Percentiles rank a stretch among this genome's conserved stretches.
These are phyloP conservation scores for Tricholoma sp. DNA, from an alignment of 768 basidiomycete species.

Conservation along the genomic window DNA sequence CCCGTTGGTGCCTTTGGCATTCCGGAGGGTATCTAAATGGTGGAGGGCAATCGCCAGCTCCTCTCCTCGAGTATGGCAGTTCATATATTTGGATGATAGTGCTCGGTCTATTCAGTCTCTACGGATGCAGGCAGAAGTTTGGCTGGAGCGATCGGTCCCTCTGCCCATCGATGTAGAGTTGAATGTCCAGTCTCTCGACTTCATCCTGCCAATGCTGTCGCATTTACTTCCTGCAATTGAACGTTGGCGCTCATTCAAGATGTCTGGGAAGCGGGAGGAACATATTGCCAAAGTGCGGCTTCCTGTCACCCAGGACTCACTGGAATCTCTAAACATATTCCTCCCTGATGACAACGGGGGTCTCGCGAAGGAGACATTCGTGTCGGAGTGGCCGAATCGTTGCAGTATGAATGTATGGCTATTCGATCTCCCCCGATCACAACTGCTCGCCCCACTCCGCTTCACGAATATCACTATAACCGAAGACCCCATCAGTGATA, in stretches of 20 bases:
- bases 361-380: conserved; percentile 27
- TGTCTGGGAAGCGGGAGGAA: conserved; percentile 39
- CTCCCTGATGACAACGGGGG: conserved; percentile 31
- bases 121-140: conserved; percentile 45
- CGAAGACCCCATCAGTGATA: conserved; percentile 37
- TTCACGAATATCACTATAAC: conserved; percentile 55
- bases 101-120: conserved; percentile 30
- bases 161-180: conserved; percentile 54
- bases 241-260: conserved; percentile 52
- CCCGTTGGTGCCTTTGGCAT: conserved; percentile 41
- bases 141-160: conserved; percentile 48
- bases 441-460: conserved; percentile 40
- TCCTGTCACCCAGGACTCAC: conserved; percentile 18
- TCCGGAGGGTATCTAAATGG: conserved; percentile 50
- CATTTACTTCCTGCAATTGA: conserved; percentile 51
- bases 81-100: conserved; percentile 45
- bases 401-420: conserved; percentile 45
- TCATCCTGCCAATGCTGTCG: conserved; percentile 57
- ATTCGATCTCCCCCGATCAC: conserved; percentile 43
- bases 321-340: conserved; percentile 34
- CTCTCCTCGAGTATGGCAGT: conserved; percentile 60
- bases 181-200: conserved; percentile 40
- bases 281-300: conserved; percentile 19
- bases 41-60: conserved; percentile 54
- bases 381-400: conserved; percentile 19